These are phyloP conservation scores for Effrenium voratum DNA, from an alignment of 73 alveolate genomes.

Conservation along the genomic window DNA sequence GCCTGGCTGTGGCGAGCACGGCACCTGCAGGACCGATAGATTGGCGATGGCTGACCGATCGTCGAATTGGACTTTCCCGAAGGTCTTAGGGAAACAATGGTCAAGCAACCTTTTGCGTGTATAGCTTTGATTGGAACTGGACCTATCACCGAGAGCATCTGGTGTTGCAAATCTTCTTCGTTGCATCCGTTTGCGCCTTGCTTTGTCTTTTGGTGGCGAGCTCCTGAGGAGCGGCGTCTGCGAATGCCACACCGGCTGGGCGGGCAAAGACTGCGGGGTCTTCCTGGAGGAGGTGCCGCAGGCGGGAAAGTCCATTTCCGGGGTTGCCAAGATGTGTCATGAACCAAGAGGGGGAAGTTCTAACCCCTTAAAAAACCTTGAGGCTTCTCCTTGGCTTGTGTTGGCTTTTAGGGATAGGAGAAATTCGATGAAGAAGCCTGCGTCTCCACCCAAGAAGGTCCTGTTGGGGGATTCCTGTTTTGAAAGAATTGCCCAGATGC, in stretches of 20 bases:
- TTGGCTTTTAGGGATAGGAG: not conserved
- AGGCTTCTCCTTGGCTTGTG: not conserved
- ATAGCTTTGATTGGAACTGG: not conserved
- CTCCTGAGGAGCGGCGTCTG: conserved; percentile 20
- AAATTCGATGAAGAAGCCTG: not conserved
- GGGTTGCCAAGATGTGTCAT: not conserved
- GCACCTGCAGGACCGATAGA: not conserved
- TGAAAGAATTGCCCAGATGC: no score
- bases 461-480: not conserved
- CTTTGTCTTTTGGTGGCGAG: not conserved
- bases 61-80: not conserved
- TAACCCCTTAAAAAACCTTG: not conserved
- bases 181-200: not conserved
- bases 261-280: conserved; percentile 60
- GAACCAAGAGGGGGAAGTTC: not conserved
- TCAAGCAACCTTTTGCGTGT: not conserved
- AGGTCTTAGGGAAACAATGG: not conserved
- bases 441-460: not conserved
- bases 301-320: not conserved
- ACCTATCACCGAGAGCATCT: not conserved
- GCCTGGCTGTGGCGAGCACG: conserved; percentile 30
- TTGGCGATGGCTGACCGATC: not conserved
- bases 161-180: not conserved
- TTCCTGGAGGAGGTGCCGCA: conserved; percentile 35
- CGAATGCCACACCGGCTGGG: conserved; percentile 82